Evolutionary conservation across 345 rosid genomes (phyloP).

Genomic region (Durio zibethinus): DNA sequence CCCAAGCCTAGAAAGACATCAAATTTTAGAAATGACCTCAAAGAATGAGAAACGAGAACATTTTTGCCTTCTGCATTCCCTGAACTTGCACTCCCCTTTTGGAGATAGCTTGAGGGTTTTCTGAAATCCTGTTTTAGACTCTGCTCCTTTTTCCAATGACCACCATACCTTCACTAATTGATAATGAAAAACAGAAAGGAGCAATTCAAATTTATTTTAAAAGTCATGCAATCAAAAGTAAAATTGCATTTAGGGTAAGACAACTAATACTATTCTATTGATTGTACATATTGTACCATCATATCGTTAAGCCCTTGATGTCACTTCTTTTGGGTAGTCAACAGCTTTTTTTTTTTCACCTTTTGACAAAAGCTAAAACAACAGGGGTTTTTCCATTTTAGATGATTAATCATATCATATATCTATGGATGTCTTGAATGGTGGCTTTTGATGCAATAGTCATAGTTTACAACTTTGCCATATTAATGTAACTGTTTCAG

Average conservation of each 20-base stretch:
- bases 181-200: no score
- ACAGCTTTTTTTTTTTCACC: background rate
- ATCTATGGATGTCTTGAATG: background rate
- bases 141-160: background rate
- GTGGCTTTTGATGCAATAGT: constrained; percentile 13
- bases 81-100: constrained; percentile 1
- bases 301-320: background rate
- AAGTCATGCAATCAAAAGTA: background rate
- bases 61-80: background rate
- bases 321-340: background rate
- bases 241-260: background rate
- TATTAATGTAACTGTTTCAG: background rate
- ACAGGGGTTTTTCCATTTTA: background rate
- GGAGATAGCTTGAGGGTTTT: constrained; percentile 18
- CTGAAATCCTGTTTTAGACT: constrained; percentile 12
- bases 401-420: constrained; percentile 20
- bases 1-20: constrained; percentile 10
- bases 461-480: background rate
- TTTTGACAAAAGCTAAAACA: background rate
- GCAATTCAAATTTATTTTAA: background rate
- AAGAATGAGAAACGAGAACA: background rate
- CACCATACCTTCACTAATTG: no score
- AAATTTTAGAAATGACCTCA: background rate
- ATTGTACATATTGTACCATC: background rate
- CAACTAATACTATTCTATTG: background rate